Conservation (phyloP, 495 filamentous ascomycete species). For the Daldinia loculata region DNA sequence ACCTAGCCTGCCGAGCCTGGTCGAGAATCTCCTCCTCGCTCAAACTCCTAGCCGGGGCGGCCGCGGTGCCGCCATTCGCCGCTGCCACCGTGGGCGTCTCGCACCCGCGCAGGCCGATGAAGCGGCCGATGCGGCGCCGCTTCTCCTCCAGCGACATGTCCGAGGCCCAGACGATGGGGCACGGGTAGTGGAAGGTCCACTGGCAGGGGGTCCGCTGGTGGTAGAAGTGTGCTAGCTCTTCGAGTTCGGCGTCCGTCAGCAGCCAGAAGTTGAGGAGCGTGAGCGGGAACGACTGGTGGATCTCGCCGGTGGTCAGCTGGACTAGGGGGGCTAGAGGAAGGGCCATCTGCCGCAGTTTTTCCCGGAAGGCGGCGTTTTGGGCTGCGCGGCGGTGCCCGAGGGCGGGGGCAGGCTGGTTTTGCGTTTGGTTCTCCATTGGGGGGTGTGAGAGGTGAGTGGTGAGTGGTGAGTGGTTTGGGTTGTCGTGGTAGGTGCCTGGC, state of each 20-base stretch:
- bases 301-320: constrained; percentile 63
- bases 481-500: no score
- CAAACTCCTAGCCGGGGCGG: constrained; percentile 14
- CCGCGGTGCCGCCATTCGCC: background rate
- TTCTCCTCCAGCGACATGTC: constrained; percentile 63
- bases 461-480: background rate
- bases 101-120: constrained; percentile 73
- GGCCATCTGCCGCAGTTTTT: constrained; percentile 57
- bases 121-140: constrained; percentile 67
- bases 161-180: constrained; percentile 53
- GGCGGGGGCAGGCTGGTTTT: constrained; percentile 6
- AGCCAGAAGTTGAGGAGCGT: constrained; percentile 77
- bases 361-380: constrained; percentile 48
- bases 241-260: constrained; percentile 73
- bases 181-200: constrained; percentile 70
- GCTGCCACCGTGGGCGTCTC: constrained; percentile 54
- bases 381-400: constrained; percentile 46
- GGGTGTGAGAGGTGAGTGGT: background rate
- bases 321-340: constrained; percentile 66
- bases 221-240: constrained; percentile 76
- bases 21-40: constrained; percentile 53
- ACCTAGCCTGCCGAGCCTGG: constrained; percentile 46
- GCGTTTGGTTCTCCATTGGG: constrained; percentile 39
- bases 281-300: constrained; percentile 72
- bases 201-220: constrained; percentile 70